Conservation (phyloP, 768 basidiomycete genomes). For the Obba rivulosa region DNA sequence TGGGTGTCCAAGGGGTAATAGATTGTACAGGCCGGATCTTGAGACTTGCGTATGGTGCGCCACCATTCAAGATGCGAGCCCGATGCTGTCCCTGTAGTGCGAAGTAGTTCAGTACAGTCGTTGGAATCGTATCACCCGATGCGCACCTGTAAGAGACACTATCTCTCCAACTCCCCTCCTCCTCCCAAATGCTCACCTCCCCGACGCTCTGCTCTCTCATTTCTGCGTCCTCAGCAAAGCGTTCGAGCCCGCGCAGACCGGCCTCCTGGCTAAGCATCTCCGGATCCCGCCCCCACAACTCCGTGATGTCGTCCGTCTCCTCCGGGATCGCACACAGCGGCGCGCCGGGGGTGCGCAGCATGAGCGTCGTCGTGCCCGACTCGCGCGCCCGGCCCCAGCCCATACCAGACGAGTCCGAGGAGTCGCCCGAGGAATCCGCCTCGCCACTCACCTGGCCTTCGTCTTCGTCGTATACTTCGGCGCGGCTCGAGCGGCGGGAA, state of each 20-base stretch:
- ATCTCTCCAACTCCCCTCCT: conserved; percentile 12
- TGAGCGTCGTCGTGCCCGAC: not conserved
- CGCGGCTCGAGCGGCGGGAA: conserved; percentile 6
- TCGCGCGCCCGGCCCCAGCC: conserved; percentile 8
- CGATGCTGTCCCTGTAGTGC: not conserved
- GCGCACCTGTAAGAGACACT: conserved; percentile 12
- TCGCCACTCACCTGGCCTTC: not conserved
- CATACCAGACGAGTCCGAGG: not conserved
- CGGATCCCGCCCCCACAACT: not conserved
- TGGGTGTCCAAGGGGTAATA: too few relatives aligned
- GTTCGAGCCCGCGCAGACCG: not conserved
- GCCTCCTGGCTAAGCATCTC: not conserved
- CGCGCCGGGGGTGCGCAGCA: conserved; percentile 13
- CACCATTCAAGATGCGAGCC: not conserved
- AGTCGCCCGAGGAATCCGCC: not conserved
- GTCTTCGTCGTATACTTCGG: not conserved
- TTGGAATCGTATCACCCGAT: not conserved
- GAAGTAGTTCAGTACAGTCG: not conserved
- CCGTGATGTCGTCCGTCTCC: conserved; percentile 17
- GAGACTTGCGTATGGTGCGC: not conserved
- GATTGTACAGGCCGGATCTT: too few relatives aligned
- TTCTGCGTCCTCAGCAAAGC: not conserved
- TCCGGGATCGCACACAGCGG: conserved; percentile 22
- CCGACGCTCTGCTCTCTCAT: not conserved
- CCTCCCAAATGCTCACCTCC: not conserved